These are phyloP conservation scores for Plasmodium gaboni DNA, from an alignment of 169 alveolate species.

Conservation along the genomic window DNA sequence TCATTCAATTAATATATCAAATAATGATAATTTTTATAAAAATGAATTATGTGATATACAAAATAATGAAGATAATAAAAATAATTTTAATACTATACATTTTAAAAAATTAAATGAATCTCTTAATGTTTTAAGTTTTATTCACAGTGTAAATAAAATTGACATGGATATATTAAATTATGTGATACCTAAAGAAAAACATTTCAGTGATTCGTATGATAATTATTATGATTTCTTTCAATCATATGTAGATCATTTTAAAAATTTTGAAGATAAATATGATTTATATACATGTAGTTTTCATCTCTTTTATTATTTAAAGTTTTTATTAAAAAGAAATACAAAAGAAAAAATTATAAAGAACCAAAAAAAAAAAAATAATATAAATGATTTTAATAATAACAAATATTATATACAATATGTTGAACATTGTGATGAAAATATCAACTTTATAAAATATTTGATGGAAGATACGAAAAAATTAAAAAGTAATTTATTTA, in stretches of 20 bases:
- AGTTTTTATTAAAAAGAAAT: slow-evolving; percentile 23
- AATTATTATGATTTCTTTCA: slow-evolving; percentile 55
- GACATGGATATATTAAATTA: slow-evolving; percentile 33
- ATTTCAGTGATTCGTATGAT: slow-evolving; percentile 12
- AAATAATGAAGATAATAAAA: neutral
- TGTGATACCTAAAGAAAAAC: slow-evolving; percentile 54
- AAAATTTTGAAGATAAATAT: slow-evolving; percentile 53
- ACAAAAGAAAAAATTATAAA: neutral
- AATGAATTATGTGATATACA: no score
- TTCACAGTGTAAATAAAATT: slow-evolving; percentile 42
- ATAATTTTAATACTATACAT: slow-evolving; percentile 17
- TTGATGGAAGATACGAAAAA: slow-evolving; percentile 74
- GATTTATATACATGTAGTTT: slow-evolving; percentile 74
- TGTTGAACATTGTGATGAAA: slow-evolving; percentile 16
- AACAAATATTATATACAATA: slow-evolving; percentile 7
- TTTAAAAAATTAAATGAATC: slow-evolving; percentile 63
- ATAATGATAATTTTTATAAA: neutral
- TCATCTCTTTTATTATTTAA: slow-evolving; percentile 72
- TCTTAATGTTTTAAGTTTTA: slow-evolving; percentile 39
- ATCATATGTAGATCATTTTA: slow-evolving; percentile 43
- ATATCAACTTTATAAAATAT: slow-evolving; percentile 51
- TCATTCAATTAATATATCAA: neutral
- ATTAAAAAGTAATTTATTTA: slow-evolving; percentile 70
- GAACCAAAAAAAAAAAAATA: neutral
- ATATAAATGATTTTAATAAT: neutral